Conservation (phyloP, 495 filamentous ascomycete species). For the Aspergillus homomorphus region DNA sequence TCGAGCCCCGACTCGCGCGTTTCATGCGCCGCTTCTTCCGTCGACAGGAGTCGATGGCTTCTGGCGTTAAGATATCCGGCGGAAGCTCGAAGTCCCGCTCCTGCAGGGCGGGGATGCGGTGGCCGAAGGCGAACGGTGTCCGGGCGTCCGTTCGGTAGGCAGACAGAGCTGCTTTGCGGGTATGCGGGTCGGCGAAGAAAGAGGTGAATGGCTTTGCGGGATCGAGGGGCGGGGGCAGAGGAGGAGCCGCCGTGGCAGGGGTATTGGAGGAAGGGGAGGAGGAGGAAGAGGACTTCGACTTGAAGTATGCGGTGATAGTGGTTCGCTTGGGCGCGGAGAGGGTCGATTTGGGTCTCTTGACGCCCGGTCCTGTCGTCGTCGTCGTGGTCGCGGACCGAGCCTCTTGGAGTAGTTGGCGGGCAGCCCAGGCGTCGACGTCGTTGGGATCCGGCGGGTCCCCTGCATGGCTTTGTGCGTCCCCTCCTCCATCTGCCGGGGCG, state of each 20-base stretch:
- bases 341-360: slow-evolving; percentile 30
- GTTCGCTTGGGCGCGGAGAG: slow-evolving; percentile 15
- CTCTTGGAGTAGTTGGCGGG: slow-evolving; percentile 72
- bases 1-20: slow-evolving; percentile 32
- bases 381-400: slow-evolving; percentile 42
- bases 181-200: slow-evolving; percentile 75
- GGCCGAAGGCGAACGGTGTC: slow-evolving; percentile 68
- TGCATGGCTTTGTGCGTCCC: slow-evolving; percentile 35
- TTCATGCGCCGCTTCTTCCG: slow-evolving; percentile 53
- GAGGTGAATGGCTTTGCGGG: slow-evolving; percentile 72
- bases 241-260: slow-evolving; percentile 9
- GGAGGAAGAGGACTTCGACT: not conserved
- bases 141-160: slow-evolving; percentile 53
- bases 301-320: slow-evolving; percentile 6
- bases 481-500: too few relatives aligned
- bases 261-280: slow-evolving; percentile 6
- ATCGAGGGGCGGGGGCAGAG: slow-evolving; percentile 19
- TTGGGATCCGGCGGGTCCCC: slow-evolving; percentile 58
- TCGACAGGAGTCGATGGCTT: slow-evolving; percentile 62
- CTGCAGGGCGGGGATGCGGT: slow-evolving; percentile 68
- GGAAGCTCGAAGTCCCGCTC: slow-evolving; percentile 74
- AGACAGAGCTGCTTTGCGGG: slow-evolving; percentile 70
- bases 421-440: slow-evolving; percentile 71
- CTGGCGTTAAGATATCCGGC: slow-evolving; percentile 62
- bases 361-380: slow-evolving; percentile 13